Evolutionary conservation across 1,284 basidiomycete genomes (phyloP).

Genomic region (Phellopilus nigrolimitatus): DNA sequence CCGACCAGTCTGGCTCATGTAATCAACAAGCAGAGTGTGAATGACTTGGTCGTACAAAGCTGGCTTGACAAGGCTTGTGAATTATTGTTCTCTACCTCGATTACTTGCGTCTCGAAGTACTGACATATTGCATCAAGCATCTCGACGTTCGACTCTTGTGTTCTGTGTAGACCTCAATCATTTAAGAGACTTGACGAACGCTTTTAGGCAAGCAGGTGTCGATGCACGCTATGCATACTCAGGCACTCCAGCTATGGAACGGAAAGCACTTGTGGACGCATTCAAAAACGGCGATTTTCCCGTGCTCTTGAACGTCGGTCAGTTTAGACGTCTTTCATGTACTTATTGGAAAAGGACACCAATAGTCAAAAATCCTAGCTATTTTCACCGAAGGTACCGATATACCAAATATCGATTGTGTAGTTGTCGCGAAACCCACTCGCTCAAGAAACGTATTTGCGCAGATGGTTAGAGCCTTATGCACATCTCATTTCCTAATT

Average conservation of each 20-base stretch:
- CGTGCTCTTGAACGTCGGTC: conserved; percentile 90
- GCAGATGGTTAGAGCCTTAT: conserved; percentile 73
- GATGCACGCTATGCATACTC: conserved; percentile 85
- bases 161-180: conserved; percentile 90
- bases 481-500: background rate
- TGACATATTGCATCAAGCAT: conserved; percentile 31
- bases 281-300: conserved; percentile 78
- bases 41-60: conserved; percentile 70
- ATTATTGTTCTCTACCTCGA: conserved; percentile 20
- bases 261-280: conserved; percentile 59
- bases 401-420: conserved; percentile 90
- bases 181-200: conserved; percentile 69
- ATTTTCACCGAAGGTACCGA: conserved; percentile 91
- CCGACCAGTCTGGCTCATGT: conserved; percentile 70
- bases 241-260: conserved; percentile 60
- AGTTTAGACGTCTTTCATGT: conserved; percentile 21
- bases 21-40: conserved; percentile 75
- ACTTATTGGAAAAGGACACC: background rate
- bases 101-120: conserved; percentile 4
- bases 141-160: conserved; percentile 81
- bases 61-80: conserved; percentile 80
- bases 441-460: conserved; percentile 85
- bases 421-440: conserved; percentile 84
- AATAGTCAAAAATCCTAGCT: conserved; percentile 41
- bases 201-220: conserved; percentile 74